These are phyloP conservation scores for Puccinia triticina DNA, from an alignment of 1,284 basidiomycete genomes.

Conservation along the genomic window DNA sequence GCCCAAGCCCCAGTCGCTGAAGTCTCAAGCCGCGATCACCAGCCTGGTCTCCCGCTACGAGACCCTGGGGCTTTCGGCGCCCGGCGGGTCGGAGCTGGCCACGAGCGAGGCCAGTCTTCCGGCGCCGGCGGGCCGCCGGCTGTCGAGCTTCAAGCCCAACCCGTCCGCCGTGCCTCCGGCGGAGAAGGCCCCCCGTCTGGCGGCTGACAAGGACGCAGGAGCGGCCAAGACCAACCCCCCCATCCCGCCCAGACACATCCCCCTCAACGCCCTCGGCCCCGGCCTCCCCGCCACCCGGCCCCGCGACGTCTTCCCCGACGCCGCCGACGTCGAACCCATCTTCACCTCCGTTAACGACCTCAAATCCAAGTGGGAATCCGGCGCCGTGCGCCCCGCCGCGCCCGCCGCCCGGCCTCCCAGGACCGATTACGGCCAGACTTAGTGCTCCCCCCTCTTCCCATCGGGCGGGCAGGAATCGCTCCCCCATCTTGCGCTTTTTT, in stretches of 20 bases:
- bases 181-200: too few relatives aligned
- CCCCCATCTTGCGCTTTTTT: too few relatives aligned
- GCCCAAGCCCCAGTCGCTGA: constrained; percentile 50
- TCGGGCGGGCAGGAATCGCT: too few relatives aligned
- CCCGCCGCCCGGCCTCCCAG: background rate
- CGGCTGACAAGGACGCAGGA: too few relatives aligned
- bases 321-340: background rate
- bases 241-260: constrained; percentile 18
- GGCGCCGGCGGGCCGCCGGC: background rate
- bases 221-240: too few relatives aligned
- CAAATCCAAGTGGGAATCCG: constrained; percentile 47
- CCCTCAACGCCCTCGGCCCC: constrained; percentile 10
- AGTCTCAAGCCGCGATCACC: constrained; percentile 45
- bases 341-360: constrained; percentile 31
- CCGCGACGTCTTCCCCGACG: background rate
- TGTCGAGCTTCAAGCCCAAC: constrained; percentile 37
- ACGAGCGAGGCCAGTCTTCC: background rate
- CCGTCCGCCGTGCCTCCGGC: too few relatives aligned
- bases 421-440: constrained; percentile 47
- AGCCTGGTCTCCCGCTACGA: constrained; percentile 50
- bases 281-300: background rate
- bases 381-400: background rate
- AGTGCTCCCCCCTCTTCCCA: background rate
- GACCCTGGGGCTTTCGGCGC: background rate
- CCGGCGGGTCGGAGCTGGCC: background rate